Evolutionary conservation across 306 rosid genomes (phyloP).

Genomic region (Castanea mollissima): DNA sequence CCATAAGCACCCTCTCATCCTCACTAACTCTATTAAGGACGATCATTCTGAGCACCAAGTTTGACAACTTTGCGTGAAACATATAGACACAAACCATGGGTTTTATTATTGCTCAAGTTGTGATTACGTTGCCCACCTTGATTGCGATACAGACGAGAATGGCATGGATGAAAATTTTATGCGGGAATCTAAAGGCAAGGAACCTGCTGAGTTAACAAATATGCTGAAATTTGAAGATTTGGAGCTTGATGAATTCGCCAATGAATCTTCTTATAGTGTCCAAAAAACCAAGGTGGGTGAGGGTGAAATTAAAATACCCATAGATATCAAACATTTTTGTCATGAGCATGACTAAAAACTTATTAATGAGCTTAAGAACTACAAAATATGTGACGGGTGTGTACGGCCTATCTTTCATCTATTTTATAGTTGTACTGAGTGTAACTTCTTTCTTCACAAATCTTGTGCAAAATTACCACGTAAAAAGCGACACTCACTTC

Average conservation of each 20-base stretch:
- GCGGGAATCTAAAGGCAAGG: not conserved
- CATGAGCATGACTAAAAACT: no score
- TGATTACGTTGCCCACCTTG: not conserved
- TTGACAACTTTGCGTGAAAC: not conserved
- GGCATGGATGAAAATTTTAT: not conserved
- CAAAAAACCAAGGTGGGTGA: not conserved
- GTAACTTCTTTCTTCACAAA: no score
- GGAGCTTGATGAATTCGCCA: not conserved
- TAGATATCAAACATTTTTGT: no score
- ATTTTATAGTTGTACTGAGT: no score
- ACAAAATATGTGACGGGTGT: no score
- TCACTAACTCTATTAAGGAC: not conserved
- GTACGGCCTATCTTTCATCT: accelerated
- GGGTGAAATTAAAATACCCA: no score
- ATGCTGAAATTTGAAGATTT: not conserved
- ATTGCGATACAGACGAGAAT: not conserved
- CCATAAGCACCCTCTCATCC: not conserved
- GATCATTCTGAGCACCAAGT: not conserved
- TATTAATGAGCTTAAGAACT: no score
- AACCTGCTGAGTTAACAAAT: not conserved
- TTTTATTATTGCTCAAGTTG: not conserved
- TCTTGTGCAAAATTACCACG: accelerated
- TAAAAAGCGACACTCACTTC: no score
- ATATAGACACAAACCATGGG: not conserved
- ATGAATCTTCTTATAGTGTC: not conserved